Percentiles rank a stretch among this genome's conserved stretches.
Evolutionary conservation across 192 early-diverging fungal genomes (phyloP).

Genomic region (Oehlia diaphana): DNA sequence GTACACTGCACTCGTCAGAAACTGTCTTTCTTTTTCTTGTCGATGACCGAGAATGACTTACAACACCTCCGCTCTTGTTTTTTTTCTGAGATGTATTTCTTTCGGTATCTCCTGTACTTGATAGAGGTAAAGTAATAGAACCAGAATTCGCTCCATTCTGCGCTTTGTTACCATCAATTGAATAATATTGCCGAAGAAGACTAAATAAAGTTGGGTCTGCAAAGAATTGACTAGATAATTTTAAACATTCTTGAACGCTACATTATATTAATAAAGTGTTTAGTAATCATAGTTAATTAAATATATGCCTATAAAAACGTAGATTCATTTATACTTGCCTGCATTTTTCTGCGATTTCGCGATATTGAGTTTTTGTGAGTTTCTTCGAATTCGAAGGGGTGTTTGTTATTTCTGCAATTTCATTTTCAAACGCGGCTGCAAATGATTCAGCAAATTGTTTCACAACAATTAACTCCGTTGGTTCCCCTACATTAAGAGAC

Average conservation of each 20-base stretch:
- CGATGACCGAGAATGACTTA: no score
- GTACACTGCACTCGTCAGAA: no score
- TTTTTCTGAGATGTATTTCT: no score
- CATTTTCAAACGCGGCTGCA: background rate
- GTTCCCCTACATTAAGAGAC: constrained; percentile 1
- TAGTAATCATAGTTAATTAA: background rate
- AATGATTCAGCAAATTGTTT: constrained; percentile 20
- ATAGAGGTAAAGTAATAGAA: no score
- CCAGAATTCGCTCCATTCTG: no score
- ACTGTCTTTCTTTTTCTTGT: no score
- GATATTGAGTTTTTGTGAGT: background rate
- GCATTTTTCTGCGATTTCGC: constrained; percentile 18
- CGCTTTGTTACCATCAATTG: no score
- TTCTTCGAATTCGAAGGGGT: background rate
- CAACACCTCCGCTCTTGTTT: no score
- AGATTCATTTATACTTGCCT: background rate
- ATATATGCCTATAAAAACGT: background rate
- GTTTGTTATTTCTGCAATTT: background rate
- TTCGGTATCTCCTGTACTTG: no score
- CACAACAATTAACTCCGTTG: constrained; percentile 12
- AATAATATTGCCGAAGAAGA: constrained; percentile 23
- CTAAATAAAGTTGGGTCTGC: constrained; percentile 20
- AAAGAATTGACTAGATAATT: constrained; percentile 24
- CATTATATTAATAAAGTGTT: background rate
- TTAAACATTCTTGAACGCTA: constrained; percentile 15